phyloP scores from a whole-genome alignment of 2,329 filamentous ascomycete genomes.

The Neonectria ditissima region DNA sequence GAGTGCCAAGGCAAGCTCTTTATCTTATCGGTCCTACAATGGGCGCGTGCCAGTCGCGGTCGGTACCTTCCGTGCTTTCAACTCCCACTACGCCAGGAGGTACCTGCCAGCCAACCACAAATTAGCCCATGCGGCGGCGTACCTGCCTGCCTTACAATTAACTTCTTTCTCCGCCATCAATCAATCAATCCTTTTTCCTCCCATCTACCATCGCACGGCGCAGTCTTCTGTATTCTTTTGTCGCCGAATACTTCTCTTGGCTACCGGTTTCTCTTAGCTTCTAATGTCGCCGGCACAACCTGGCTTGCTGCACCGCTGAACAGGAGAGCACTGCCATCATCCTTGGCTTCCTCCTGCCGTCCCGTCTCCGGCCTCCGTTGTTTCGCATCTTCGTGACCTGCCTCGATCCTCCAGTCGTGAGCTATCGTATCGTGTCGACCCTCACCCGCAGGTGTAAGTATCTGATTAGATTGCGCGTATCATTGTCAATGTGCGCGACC shows the following conservation, averaged over 20 bases:
- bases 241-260: background rate
- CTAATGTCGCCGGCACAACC: constrained; percentile 1
- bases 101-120: constrained; percentile 20
- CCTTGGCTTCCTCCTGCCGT: constrained; percentile 5
- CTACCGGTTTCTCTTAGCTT: background rate
- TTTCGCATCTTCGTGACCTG: constrained; percentile 4
- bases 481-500: background rate
- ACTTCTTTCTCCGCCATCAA: constrained; percentile 24
- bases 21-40: constrained; percentile 24
- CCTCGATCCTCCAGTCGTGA: constrained; percentile 4
- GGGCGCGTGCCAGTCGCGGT: constrained; percentile 1
- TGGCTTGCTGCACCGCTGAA: constrained; percentile 6
- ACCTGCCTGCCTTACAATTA: constrained; percentile 21
- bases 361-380: background rate
- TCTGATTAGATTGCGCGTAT: background rate
- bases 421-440: background rate
- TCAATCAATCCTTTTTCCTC: constrained; percentile 1
- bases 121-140: constrained; percentile 22
- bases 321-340: constrained; percentile 10
- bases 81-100: constrained; percentile 13
- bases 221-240: background rate
- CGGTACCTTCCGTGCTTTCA: constrained; percentile 16
- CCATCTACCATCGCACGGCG: constrained; percentile 1
- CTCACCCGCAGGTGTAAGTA: background rate
- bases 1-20: background rate